phyloP scores from a whole-genome alignment of 805 yeast genomes.

The Ogataea salicorniae region DNA sequence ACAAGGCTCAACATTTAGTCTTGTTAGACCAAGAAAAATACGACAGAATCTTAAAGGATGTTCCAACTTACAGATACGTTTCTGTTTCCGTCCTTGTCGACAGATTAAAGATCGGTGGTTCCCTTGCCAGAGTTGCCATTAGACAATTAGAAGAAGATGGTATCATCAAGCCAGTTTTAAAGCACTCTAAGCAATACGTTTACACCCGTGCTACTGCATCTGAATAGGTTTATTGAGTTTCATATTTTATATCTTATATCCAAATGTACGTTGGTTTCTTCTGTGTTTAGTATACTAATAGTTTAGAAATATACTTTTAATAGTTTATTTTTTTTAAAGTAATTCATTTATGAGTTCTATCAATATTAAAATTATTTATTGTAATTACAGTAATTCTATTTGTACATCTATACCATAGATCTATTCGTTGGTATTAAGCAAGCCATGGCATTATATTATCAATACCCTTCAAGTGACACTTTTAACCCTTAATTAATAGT shows the following conservation, averaged over 20 bases:
- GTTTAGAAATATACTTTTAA: constrained; percentile 1
- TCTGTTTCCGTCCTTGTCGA: constrained; percentile 98
- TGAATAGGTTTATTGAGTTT: constrained; percentile 38
- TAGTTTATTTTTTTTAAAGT: background rate
- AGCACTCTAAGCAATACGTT: constrained; percentile 94
- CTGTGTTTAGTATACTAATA: constrained; percentile 2
- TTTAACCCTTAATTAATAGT: too few species aligned
- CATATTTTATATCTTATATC: background rate
- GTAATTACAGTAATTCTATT: too few species aligned
- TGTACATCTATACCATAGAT: too few species aligned
- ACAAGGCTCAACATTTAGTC: constrained; percentile 98
- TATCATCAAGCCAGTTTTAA: constrained; percentile 86
- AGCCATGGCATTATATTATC: too few species aligned
- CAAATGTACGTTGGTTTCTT: constrained; percentile 6
- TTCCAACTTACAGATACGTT: constrained; percentile 97
- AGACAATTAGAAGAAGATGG: constrained; percentile 94
- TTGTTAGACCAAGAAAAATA: constrained; percentile 96
- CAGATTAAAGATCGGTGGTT: constrained; percentile 99
- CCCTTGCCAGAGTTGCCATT: constrained; percentile 97
- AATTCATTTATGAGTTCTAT: too few species aligned
- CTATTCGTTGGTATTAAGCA: too few species aligned
- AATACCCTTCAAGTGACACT: too few species aligned
- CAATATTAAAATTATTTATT: too few species aligned
- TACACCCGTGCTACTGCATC: constrained; percentile 79
- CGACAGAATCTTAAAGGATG: constrained; percentile 99